A percentile compares a stretch with the other conserved stretches of the same genome.
Evolutionary conservation across 805 yeast genomes (phyloP).

Genomic region (Helenozyma baotianmanensis): DNA sequence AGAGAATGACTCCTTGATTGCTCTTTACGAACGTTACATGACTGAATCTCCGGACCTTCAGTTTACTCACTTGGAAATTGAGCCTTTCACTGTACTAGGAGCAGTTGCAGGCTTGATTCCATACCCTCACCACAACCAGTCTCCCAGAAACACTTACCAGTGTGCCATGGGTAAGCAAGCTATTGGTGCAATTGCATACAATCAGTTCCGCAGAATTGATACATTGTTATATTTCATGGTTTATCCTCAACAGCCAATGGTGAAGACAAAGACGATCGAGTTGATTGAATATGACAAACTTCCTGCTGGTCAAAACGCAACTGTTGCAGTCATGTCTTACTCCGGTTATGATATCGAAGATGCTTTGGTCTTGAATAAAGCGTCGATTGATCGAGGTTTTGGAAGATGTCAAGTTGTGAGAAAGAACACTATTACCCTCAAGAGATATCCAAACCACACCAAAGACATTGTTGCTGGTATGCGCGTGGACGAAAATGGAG

Average conservation of each 20-base stretch:
- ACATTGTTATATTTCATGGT: slow-evolving; percentile 91
- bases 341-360: slow-evolving; percentile 99
- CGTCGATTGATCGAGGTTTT: slow-evolving; percentile 93
- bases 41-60: slow-evolving; percentile 42
- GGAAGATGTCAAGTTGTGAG: slow-evolving; percentile 96
- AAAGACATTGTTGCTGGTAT: slow-evolving; percentile 89
- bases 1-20: slow-evolving; percentile 91
- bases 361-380: slow-evolving; percentile 90
- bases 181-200: slow-evolving; percentile 98
- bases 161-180: slow-evolving; percentile 99
- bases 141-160: slow-evolving; percentile 98
- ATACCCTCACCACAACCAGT: slow-evolving; percentile 91
- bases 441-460: slow-evolving; percentile 90
- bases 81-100: slow-evolving; percentile 87
- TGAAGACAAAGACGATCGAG: slow-evolving; percentile 94
- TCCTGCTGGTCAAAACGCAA: slow-evolving; percentile 98
- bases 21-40: slow-evolving; percentile 66
- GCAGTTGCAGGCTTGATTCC: slow-evolving; percentile 93
- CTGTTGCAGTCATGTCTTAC: slow-evolving; percentile 98
- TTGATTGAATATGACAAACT: slow-evolving; percentile 90
- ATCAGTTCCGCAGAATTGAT: slow-evolving; percentile 93
- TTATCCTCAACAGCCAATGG: slow-evolving; percentile 99
- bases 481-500: slow-evolving; percentile 76
- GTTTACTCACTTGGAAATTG: slow-evolving; percentile 90
- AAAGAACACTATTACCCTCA: slow-evolving; percentile 84